These are phyloP conservation scores for Xylaria sp. DNA, from an alignment of 2,329 filamentous ascomycete species.

Conservation along the genomic window DNA sequence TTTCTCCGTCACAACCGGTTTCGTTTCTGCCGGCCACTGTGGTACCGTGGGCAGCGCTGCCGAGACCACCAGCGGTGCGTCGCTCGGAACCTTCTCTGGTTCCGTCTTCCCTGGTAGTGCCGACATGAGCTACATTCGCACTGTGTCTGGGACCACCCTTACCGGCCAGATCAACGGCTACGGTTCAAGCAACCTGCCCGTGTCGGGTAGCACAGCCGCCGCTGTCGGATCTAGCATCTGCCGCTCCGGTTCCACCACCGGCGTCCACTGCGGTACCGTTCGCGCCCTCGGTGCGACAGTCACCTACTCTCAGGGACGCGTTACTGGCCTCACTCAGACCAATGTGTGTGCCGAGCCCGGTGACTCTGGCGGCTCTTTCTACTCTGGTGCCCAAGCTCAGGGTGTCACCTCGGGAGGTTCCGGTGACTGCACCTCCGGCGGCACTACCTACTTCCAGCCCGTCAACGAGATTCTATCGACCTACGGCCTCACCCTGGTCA, in stretches of 20 bases:
- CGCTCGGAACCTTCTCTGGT: slow-evolving; percentile 45
- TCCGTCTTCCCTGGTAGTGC: slow-evolving; percentile 48
- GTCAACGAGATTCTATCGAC: slow-evolving; percentile 49
- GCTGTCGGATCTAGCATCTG: slow-evolving; percentile 46
- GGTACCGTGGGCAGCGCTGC: slow-evolving; percentile 41
- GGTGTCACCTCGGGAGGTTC: slow-evolving; percentile 50
- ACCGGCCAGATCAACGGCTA: slow-evolving; percentile 45
- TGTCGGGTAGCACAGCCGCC: slow-evolving; percentile 47
- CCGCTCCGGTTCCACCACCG: slow-evolving; percentile 50
- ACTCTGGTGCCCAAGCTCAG: slow-evolving; percentile 49
- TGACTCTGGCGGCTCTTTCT: slow-evolving; percentile 49
- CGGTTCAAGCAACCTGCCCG: slow-evolving; percentile 40
- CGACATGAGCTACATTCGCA: slow-evolving; percentile 47
- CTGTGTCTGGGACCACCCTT: slow-evolving; percentile 40
- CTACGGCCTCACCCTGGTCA: slow-evolving; percentile 43
- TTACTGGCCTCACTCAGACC: slow-evolving; percentile 49
- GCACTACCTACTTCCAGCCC: slow-evolving; percentile 49
- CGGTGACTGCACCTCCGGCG: slow-evolving; percentile 46
- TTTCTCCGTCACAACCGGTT: slow-evolving; percentile 48
- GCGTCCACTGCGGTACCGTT: slow-evolving; percentile 47
- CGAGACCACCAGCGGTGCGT: slow-evolving; percentile 41
- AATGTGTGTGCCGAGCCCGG: slow-evolving; percentile 50
- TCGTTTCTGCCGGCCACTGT: slow-evolving; percentile 50
- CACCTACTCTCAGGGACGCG: slow-evolving; percentile 46
- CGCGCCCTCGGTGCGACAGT: slow-evolving; percentile 45